Conservation (phyloP, 208 protist genomes). For the Trypanosomatidae sp. region DNA sequence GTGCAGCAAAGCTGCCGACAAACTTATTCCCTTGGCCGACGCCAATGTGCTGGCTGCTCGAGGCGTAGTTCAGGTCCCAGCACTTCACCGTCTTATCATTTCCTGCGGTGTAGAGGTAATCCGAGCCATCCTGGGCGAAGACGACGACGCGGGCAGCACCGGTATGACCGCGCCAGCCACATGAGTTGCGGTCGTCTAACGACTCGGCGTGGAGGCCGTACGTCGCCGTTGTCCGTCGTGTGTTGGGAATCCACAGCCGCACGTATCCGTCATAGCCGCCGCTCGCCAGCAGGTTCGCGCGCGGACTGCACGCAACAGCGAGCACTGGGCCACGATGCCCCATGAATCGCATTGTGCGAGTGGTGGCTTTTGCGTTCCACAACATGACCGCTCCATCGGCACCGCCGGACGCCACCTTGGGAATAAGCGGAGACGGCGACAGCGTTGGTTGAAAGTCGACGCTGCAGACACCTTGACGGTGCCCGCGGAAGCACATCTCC, state of each 20-base stretch:
- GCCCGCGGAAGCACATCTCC: slow-evolving; percentile 76
- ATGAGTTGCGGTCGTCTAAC: slow-evolving; percentile 14
- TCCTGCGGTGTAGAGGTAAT: slow-evolving; percentile 73
- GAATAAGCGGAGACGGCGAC: slow-evolving; percentile 13
- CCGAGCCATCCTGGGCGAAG: slow-evolving; percentile 62
- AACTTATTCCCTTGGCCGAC: slow-evolving; percentile 40
- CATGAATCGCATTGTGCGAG: slow-evolving; percentile 74
- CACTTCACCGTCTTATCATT: slow-evolving; percentile 88
- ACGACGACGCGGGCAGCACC: slow-evolving; percentile 68
- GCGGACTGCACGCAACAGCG: slow-evolving; percentile 48
- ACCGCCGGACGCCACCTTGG: slow-evolving; percentile 62
- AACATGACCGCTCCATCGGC: slow-evolving; percentile 85
- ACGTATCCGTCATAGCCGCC: slow-evolving; percentile 86
- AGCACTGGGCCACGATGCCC: slow-evolving; percentile 81
- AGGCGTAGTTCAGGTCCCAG: slow-evolving; percentile 56
- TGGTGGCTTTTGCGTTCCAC: slow-evolving; percentile 74
- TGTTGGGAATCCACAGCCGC: slow-evolving; percentile 72
- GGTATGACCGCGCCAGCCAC: slow-evolving; percentile 52
- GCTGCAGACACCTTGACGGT: slow-evolving; percentile 57
- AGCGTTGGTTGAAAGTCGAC: slow-evolving; percentile 44
- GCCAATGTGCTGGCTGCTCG: slow-evolving; percentile 10
- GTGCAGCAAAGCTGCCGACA: slow-evolving; percentile 37
- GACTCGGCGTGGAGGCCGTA: slow-evolving; percentile 17
- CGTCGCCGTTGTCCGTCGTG: slow-evolving; percentile 34
- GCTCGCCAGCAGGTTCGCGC: slow-evolving; percentile 58